Conservation (phyloP, 441 rosid genomes). For the Bruguiera hainesii region DNA sequence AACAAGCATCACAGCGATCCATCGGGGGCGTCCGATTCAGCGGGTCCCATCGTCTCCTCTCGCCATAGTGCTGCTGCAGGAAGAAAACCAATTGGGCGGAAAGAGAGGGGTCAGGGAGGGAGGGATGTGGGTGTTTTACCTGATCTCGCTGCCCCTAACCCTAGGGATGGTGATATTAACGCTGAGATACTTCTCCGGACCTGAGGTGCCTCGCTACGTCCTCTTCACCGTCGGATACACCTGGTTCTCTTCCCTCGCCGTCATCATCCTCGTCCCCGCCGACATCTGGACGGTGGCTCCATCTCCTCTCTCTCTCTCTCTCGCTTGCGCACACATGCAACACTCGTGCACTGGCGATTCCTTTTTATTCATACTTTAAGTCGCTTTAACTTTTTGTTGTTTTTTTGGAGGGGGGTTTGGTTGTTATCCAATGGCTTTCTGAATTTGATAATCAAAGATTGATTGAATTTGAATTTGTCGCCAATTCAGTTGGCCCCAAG, state of each 20-base stretch:
- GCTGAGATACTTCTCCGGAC: slow-evolving; percentile 85
- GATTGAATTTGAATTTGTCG: no score
- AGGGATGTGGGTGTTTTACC: slow-evolving; percentile 95
- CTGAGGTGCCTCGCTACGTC: slow-evolving; percentile 89
- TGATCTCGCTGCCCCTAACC: slow-evolving; percentile 95
- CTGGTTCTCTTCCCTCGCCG: slow-evolving; percentile 96
- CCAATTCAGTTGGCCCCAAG: no score
- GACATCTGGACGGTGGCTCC: slow-evolving; percentile 82
- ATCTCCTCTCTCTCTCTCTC: no score
- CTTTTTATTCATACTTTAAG: no score
- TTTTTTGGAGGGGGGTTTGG: no score
- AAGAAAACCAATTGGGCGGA: neutral
- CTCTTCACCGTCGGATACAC: slow-evolving; percentile 89
- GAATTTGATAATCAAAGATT: no score
- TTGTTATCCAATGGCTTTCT: no score
- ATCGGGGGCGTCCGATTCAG: slow-evolving; percentile 14
- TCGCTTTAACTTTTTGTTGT: no score
- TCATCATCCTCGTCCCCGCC: slow-evolving; percentile 97
- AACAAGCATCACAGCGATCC: slow-evolving; percentile 3
- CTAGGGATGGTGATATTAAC: slow-evolving; percentile 86
- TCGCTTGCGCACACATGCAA: no score
- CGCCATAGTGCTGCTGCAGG: no score
- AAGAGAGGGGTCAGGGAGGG: slow-evolving; percentile 1
- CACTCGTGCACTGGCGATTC: no score
- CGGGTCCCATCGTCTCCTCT: slow-evolving; percentile 6